A percentile compares a stretch with the other conserved stretches of the same genome.
These are phyloP conservation scores for Clarireedia homoeocarpa DNA, from an alignment of 2,329 filamentous ascomycete species.

Conservation along the genomic window DNA sequence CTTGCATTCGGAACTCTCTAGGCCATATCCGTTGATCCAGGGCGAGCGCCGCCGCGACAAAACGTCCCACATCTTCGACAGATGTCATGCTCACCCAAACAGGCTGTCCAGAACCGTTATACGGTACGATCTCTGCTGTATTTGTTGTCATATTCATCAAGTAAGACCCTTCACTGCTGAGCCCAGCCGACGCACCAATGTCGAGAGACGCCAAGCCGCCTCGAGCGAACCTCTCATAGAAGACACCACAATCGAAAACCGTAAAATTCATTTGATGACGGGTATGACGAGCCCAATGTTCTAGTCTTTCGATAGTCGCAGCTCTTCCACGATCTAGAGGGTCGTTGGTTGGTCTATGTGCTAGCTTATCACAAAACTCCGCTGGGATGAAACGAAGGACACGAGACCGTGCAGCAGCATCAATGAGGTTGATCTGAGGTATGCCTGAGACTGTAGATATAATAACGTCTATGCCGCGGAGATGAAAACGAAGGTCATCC, in stretches of 20 bases:
- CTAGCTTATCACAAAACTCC: conserved; percentile 63
- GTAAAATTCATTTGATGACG: conserved; percentile 55
- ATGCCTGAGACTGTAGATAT: conserved; percentile 65
- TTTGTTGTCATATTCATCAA: conserved; percentile 53
- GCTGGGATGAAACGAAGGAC: conserved; percentile 67
- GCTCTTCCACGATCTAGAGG: conserved; percentile 53
- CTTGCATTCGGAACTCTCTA: conserved; percentile 58
- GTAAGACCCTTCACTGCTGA: conserved; percentile 52
- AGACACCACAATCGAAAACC: conserved; percentile 64
- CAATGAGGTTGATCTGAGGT: conserved; percentile 63
- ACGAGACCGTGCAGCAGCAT: conserved; percentile 55
- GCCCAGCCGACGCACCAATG: conserved; percentile 49
- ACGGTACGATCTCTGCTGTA: conserved; percentile 52
- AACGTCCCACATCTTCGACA: conserved; percentile 61
- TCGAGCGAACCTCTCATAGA: conserved; percentile 68
- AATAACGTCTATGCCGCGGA: conserved; percentile 66
- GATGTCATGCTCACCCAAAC: conserved; percentile 61
- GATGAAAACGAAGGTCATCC: conserved; percentile 51
- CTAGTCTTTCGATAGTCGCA: conserved; percentile 48
- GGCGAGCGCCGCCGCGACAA: conserved; percentile 61
- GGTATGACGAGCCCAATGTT: conserved; percentile 40
- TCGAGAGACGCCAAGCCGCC: conserved; percentile 53
- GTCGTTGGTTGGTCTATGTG: conserved; percentile 45
- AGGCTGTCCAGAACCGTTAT: conserved; percentile 40
- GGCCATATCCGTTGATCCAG: conserved; percentile 56